Evolutionary conservation across 139 green algal genomes (phyloP).

Genomic region (Coelastrella sp.): DNA sequence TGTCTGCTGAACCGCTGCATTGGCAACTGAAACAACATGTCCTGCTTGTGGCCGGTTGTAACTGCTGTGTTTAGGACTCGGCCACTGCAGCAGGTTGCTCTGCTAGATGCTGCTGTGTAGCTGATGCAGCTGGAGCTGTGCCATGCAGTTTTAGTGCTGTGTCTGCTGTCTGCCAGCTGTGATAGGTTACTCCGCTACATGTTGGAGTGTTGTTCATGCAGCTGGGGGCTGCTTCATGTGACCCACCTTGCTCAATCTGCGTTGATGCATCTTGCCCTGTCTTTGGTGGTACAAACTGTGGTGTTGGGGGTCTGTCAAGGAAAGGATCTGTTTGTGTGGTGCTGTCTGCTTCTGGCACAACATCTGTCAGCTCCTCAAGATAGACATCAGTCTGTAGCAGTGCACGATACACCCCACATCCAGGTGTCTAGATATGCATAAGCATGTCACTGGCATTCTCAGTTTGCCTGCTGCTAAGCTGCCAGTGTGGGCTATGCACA

Average conservation of each 20-base stretch:
- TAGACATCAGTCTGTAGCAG: constrained; percentile 83
- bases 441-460: neutral
- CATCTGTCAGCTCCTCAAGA: constrained; percentile 88
- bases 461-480: neutral
- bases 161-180: too few species aligned
- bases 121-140: neutral
- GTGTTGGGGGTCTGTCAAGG: constrained; percentile 84
- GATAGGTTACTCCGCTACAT: too few species aligned
- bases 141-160: too few species aligned
- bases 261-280: constrained; percentile 83
- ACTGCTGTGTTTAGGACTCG: too few species aligned
- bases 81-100: too few species aligned
- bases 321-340: constrained; percentile 90
- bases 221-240: neutral
- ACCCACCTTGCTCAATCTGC: constrained; percentile 82
- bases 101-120: neutral
- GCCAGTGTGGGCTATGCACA: neutral
- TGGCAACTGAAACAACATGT: too few species aligned
- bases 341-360: constrained; percentile 79
- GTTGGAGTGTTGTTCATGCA: neutral
- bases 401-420: neutral
- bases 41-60: too few species aligned
- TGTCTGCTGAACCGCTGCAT: too few species aligned
- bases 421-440: too few species aligned
- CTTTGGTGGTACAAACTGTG: constrained; percentile 87